Base-by-base conservation (phyloP, 768 basidiomycete genomes). In the Hygrophorus russula region DNA sequence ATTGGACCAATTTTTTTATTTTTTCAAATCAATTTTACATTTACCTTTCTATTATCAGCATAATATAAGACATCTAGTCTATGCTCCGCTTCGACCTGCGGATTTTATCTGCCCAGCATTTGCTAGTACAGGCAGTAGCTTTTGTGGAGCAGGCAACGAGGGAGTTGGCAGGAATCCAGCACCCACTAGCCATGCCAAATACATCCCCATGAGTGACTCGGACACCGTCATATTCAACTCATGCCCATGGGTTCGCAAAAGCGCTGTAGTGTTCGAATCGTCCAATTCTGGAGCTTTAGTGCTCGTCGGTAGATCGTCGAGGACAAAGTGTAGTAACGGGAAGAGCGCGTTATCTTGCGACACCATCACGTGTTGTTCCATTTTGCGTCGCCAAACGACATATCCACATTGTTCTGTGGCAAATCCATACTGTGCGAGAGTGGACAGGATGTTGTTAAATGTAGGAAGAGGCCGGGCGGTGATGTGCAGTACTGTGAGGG, bases 341-440 rank as follows among this genome's bases (percentile, higher is more conserved):
- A 93, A 98, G 35, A 99, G 71, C 1, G 96, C 96, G 51, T 99
- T 98, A 60, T 98, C 94, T 58, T 93, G 88, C 6, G 74, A 78
- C 44, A 90, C 85, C 70, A 96, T 82, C 36, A 94, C 94, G 58
- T 98, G 94, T 53, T 84, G 85, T 60, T 99, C 96, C 48, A 99
- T 77, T 58, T 80, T 80, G 14, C 83, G 77, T 31, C 96, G 74
- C 96, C 96, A 99, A 3, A 78, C 65, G 44, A 97, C 63, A 64
- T 99, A 99, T 55, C 96, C 93, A 56, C 84, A 85, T 49, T 75
- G 73, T 49, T 73, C 62, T 5, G 83, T 82, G 12, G 67, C 56
- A 67, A 85, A 99, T 3, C 96, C 96, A 58, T 93, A 94, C 27
- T 65, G 69, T 1, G 66, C 56, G 14, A 99, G 70, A 3, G 83